Evolutionary conservation across 2,329 filamentous ascomycete species (phyloP).

Genomic region (Chaetomium sp.): DNA sequence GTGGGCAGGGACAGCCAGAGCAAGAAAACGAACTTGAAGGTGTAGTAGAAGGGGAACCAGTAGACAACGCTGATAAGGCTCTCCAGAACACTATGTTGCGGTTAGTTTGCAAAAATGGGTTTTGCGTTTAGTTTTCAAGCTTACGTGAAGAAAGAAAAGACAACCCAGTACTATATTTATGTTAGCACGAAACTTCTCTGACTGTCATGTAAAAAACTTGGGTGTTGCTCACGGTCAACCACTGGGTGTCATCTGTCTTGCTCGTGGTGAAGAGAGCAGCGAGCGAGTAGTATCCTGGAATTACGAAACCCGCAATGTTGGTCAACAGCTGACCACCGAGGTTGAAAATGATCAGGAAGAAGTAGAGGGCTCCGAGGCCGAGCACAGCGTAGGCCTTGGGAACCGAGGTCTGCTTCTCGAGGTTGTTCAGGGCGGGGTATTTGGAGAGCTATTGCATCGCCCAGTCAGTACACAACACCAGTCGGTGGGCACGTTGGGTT

Average conservation of each 20-base stretch:
- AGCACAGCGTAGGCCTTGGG: slow-evolving; percentile 82
- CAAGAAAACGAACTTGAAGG: slow-evolving; percentile 97
- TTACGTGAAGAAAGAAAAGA: slow-evolving; percentile 72
- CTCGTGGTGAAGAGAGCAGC: slow-evolving; percentile 64
- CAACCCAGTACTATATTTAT: slow-evolving; percentile 69
- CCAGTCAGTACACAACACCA: slow-evolving; percentile 12
- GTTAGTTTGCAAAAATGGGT: slow-evolving; percentile 9
- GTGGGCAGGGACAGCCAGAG: slow-evolving; percentile 96
- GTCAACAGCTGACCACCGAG: slow-evolving; percentile 81
- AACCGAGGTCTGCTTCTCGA: slow-evolving; percentile 75
- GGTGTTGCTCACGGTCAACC: slow-evolving; percentile 56
- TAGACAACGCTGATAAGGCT: slow-evolving; percentile 78
- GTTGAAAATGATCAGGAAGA: slow-evolving; percentile 90
- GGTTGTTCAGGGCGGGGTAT: slow-evolving; percentile 75
- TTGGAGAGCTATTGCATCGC: slow-evolving; percentile 62
- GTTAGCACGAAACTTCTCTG: slow-evolving; percentile 29
- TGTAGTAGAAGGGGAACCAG: slow-evolving; percentile 99
- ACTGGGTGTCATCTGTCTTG: slow-evolving; percentile 77
- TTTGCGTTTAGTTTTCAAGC: slow-evolving; percentile 19
- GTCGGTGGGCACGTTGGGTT: slow-evolving; percentile 3
- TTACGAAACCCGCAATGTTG: slow-evolving; percentile 76
- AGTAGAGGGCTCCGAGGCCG: slow-evolving; percentile 71
- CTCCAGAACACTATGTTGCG: slow-evolving; percentile 57
- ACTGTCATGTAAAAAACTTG: slow-evolving; percentile 4
- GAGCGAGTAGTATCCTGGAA: slow-evolving; percentile 80